A percentile compares a stretch with the other conserved stretches of the same genome.
Conservation (phyloP, 345 rosid species). For the Noccaea caerulescens region DNA sequence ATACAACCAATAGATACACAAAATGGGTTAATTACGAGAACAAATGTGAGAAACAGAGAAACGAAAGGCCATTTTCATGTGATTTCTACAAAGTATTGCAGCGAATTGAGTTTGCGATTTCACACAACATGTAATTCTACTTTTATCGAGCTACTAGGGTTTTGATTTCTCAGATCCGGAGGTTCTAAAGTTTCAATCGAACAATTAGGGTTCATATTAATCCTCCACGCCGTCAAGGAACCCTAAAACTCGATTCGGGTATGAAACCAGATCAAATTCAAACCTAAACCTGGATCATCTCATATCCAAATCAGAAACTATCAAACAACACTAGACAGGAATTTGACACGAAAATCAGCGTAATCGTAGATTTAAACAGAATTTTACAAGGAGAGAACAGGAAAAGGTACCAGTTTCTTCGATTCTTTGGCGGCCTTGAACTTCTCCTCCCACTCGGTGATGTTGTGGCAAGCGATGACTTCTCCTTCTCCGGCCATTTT, state of each 20-base stretch:
- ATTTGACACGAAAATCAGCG: not conserved
- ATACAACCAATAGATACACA: not conserved
- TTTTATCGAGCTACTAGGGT: not conserved
- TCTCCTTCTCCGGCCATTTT: slow-evolving; percentile 64
- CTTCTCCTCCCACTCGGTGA: slow-evolving; percentile 52
- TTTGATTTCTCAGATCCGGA: slow-evolving; percentile 1
- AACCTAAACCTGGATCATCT: not conserved
- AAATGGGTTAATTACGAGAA: not conserved
- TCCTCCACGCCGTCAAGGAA: not conserved
- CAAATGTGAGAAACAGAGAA: too few species aligned
- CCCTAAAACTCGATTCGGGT: not conserved
- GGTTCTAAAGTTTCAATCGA: not conserved
- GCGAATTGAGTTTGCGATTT: not conserved
- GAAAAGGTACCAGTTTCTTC: slow-evolving; percentile 52
- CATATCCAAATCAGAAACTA: slow-evolving; percentile 2
- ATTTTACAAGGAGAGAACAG: too few species aligned
- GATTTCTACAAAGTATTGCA: too few species aligned
- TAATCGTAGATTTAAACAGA: not conserved
- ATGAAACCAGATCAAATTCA: not conserved
- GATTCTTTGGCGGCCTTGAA: slow-evolving; percentile 50
- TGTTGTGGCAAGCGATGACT: slow-evolving; percentile 57
- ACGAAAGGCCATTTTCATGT: too few species aligned
- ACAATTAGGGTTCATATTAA: not conserved
- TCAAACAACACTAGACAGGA: not conserved
- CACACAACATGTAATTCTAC: not conserved